A percentile compares a stretch with the other conserved stretches of the same genome.
phyloP scores from a whole-genome alignment of 306 rosid genomes.

The Oemleria cerasiformis region DNA sequence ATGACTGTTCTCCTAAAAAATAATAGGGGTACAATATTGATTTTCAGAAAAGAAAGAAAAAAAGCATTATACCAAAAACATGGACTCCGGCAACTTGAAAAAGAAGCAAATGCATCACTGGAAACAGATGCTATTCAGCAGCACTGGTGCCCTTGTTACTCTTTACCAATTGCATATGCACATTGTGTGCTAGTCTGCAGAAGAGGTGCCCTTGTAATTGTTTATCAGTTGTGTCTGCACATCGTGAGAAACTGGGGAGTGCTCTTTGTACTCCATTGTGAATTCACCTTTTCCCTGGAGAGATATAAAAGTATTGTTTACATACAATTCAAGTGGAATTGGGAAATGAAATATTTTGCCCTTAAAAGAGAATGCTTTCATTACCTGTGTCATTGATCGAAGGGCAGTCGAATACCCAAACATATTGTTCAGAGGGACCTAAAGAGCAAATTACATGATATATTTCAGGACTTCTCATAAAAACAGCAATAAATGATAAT shows the following conservation, averaged over 20 bases:
- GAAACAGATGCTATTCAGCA: constrained; percentile 31
- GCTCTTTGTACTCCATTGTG: constrained; percentile 98
- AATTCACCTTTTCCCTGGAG: constrained; percentile 97
- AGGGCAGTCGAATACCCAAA: constrained; percentile 91
- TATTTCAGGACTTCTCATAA: not conserved
- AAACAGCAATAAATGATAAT: not conserved
- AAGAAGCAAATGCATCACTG: constrained; percentile 12
- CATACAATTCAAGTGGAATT: not conserved
- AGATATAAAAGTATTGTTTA: constrained; percentile 7
- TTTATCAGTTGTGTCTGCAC: constrained; percentile 79
- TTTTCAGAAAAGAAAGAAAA: not conserved
- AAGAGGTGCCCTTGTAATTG: constrained; percentile 62
- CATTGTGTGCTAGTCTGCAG: constrained; percentile 53
- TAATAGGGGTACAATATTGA: not conserved
- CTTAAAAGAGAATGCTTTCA: not conserved
- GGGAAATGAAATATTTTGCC: not conserved
- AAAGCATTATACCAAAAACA: not conserved
- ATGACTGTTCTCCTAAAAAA: not conserved
- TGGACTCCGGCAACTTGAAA: constrained; percentile 1
- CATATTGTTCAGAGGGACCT: constrained; percentile 98
- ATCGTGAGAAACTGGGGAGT: constrained; percentile 73
- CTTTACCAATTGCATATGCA: constrained; percentile 66
- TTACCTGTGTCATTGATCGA: constrained; percentile 96
- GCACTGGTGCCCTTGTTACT: constrained; percentile 59
- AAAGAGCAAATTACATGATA: constrained; percentile 17